Evolutionary conservation across 2,329 filamentous ascomycete species (phyloP).

Genomic region (Escovopsis sp.): DNA sequence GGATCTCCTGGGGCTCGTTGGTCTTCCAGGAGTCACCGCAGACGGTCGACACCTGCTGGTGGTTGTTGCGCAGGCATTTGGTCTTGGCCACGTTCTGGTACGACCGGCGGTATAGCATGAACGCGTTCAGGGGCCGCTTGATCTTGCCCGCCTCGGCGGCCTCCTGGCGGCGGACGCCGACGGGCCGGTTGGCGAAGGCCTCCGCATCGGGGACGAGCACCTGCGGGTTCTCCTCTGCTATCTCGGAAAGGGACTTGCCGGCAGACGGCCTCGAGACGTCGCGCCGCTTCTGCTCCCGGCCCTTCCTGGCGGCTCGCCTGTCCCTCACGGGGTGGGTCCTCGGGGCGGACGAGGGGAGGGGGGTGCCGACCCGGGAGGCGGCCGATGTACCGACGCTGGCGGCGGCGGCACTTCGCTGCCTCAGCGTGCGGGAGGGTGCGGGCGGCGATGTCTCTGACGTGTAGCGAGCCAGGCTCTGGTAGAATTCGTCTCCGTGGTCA

Average conservation of each 20-base stretch:
- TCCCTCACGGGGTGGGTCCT: not conserved
- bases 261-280: slow-evolving; percentile 1
- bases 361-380: not conserved
- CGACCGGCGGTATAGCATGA: slow-evolving; percentile 92
- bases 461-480: not conserved
- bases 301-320: slow-evolving; percentile 11
- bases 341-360: not conserved
- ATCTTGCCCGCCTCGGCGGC: slow-evolving; percentile 61
- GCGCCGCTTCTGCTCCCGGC: slow-evolving; percentile 18
- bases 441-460: not conserved
- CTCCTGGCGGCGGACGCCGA: slow-evolving; percentile 47
- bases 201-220: slow-evolving; percentile 65
- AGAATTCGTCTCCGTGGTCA: not conserved
- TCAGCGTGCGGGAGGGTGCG: not conserved
- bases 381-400: too few relatives aligned
- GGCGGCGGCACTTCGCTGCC: not conserved
- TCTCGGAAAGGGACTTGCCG: slow-evolving; percentile 48
- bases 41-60: slow-evolving; percentile 81
- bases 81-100: slow-evolving; percentile 77
- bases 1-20: slow-evolving; percentile 57
- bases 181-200: slow-evolving; percentile 57
- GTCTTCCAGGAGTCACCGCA: slow-evolving; percentile 70
- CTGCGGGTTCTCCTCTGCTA: slow-evolving; percentile 46
- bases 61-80: slow-evolving; percentile 73
- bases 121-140: slow-evolving; percentile 90